These are phyloP conservation scores for Rubia balearica DNA, from an alignment of 305 asterid species.

Conservation along the genomic window DNA sequence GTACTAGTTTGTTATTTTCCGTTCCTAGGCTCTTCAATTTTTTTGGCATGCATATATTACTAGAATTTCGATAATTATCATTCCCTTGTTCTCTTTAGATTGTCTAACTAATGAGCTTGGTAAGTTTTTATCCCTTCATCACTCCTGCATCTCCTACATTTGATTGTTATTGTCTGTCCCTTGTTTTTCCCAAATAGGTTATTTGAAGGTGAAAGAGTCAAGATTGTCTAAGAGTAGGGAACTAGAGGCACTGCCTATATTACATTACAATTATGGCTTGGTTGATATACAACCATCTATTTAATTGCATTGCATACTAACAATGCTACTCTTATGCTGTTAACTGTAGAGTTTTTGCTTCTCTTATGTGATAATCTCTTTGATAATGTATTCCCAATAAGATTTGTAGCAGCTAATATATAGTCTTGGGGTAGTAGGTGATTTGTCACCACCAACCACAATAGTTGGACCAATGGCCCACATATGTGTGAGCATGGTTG, in stretches of 20 bases:
- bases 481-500: background rate
- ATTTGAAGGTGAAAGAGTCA: background rate
- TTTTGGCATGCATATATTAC: background rate
- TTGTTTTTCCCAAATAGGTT: background rate
- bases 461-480: background rate
- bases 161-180: background rate
- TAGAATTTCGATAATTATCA: background rate
- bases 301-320: background rate
- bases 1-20: constrained; percentile 22
- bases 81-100: background rate
- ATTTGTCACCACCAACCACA: background rate
- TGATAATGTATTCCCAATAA: background rate
- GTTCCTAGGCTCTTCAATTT: background rate
- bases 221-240: background rate
- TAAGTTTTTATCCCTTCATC: background rate
- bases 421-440: background rate
- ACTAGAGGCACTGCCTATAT: background rate
- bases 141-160: background rate
- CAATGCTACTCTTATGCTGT: background rate
- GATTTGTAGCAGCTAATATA: background rate
- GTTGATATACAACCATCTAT: background rate
- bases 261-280: background rate
- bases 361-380: background rate
- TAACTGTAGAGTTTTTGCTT: background rate
- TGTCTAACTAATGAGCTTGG: background rate